Percentiles rank a stretch among this genome's conserved stretches.
These are phyloP conservation scores for Angomonas deanei DNA, from an alignment of 208 protist genomes.

Conservation along the genomic window DNA sequence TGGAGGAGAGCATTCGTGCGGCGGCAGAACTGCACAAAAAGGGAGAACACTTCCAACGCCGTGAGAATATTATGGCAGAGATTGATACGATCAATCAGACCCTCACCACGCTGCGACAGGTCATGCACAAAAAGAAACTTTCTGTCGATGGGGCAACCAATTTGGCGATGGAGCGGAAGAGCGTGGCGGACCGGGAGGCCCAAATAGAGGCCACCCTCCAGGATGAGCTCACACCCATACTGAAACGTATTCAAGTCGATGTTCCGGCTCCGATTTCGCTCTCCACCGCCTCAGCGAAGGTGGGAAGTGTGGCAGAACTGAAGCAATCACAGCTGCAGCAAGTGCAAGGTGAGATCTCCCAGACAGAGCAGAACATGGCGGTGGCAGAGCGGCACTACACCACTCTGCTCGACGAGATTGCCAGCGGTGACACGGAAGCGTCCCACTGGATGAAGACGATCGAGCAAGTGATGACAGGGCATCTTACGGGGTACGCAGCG, in stretches of 20 bases:
- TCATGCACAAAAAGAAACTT: constrained; percentile 48
- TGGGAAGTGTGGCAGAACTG: constrained; percentile 1
- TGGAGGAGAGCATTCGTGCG: constrained; percentile 45
- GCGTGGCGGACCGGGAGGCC: constrained; percentile 28
- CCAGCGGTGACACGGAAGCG: constrained; percentile 27
- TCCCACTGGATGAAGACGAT: constrained; percentile 20
- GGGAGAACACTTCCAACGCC: constrained; percentile 28
- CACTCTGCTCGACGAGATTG: not conserved
- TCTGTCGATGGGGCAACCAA: constrained; percentile 26
- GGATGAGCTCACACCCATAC: constrained; percentile 27
- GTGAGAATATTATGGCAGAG: constrained; percentile 29
- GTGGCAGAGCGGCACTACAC: constrained; percentile 4
- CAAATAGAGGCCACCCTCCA: constrained; percentile 20
- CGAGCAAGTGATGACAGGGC: not conserved
- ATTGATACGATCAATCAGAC: constrained; percentile 43
- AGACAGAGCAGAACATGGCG: not conserved
- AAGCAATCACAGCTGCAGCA: constrained; percentile 15
- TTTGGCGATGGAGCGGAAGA: constrained; percentile 26
- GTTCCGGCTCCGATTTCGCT: not conserved
- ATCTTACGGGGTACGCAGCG: constrained; percentile 24
- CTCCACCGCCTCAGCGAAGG: not conserved
- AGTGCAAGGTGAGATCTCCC: not conserved
- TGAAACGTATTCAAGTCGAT: constrained; percentile 14
- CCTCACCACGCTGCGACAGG: constrained; percentile 42
- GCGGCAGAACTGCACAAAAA: constrained; percentile 33